Evolutionary conservation across 176 grass and related monocot genomes (phyloP).

Genomic region (Paspalum notatum): DNA sequence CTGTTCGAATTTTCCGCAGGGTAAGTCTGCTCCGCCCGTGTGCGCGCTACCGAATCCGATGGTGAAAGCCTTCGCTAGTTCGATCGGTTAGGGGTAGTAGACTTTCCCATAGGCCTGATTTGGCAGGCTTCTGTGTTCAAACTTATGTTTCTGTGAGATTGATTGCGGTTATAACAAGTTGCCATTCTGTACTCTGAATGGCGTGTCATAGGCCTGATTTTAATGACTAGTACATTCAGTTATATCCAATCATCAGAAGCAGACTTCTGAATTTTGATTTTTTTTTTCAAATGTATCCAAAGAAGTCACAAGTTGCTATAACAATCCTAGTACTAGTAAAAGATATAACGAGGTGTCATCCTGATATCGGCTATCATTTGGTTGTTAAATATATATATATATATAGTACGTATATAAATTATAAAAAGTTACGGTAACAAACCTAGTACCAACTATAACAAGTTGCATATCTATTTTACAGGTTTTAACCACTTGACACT

Average conservation of each 20-base stretch:
- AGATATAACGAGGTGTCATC: neutral
- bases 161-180: too few species aligned
- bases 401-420: too few species aligned
- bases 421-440: conserved; percentile 4
- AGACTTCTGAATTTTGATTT: neutral
- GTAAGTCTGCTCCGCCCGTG: conserved; percentile 10
- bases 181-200: too few species aligned
- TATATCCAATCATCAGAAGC: neutral
- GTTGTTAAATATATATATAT: neutral
- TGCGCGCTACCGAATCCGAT: conserved; percentile 10
- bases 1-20: neutral
- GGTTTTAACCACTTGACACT: neutral
- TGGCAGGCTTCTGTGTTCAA: neutral
- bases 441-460: conserved; percentile 1
- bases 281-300: neutral
- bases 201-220: too few species aligned
- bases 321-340: neutral
- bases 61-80: conserved; percentile 22
- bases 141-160: neutral
- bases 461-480: neutral
- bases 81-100: neutral
- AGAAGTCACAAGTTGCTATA: neutral
- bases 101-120: conserved; percentile 10
- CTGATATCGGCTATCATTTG: neutral
- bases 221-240: neutral